Evolutionary conservation across 495 filamentous ascomycete species (phyloP).

Genomic region (Aspergillus ellipticus): DNA sequence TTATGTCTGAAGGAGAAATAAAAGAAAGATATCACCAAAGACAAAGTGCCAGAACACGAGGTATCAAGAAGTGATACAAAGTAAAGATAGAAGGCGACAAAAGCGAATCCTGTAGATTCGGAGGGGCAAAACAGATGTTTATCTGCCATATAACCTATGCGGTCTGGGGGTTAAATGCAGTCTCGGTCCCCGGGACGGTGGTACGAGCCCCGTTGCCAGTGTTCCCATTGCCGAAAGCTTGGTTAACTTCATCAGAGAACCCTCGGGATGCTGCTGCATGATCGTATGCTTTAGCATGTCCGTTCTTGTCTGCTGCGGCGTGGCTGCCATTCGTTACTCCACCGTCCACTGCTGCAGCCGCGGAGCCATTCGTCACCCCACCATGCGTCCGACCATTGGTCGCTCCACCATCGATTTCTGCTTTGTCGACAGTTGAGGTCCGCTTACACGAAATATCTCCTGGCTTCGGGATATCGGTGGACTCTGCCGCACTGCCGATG

Average conservation of each 20-base stretch:
- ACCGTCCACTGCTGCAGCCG: slow-evolving; percentile 7
- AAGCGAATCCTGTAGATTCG: too few relatives aligned
- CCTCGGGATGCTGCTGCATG: slow-evolving; percentile 27
- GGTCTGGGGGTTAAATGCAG: slow-evolving; percentile 25
- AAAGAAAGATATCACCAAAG: slow-evolving; percentile 4
- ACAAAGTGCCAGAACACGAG: background rate
- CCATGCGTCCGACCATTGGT: slow-evolving; percentile 1
- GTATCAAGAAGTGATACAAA: background rate
- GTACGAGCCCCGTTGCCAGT: slow-evolving; percentile 13
- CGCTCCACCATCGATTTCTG: slow-evolving; percentile 11
- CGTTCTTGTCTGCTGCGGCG: slow-evolving; percentile 10
- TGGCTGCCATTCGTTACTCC: background rate
- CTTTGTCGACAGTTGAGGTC: slow-evolving; percentile 36
- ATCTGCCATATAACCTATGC: slow-evolving; percentile 12
- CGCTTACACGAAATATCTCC: slow-evolving; percentile 65
- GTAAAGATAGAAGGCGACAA: background rate
- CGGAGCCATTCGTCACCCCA: slow-evolving; percentile 10
- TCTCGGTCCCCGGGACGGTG: slow-evolving; percentile 15
- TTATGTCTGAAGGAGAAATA: background rate
- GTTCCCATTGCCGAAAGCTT: slow-evolving; percentile 44
- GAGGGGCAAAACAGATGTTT: background rate
- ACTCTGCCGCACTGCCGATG: slow-evolving; percentile 74
- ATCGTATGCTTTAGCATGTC: slow-evolving; percentile 13
- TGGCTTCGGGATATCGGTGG: slow-evolving; percentile 63
- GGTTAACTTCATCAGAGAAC: slow-evolving; percentile 54